Percentiles rank a stretch among this genome's conserved stretches.
phyloP scores from a whole-genome alignment of 495 filamentous ascomycete species.

The Aspergillus homomorphus region DNA sequence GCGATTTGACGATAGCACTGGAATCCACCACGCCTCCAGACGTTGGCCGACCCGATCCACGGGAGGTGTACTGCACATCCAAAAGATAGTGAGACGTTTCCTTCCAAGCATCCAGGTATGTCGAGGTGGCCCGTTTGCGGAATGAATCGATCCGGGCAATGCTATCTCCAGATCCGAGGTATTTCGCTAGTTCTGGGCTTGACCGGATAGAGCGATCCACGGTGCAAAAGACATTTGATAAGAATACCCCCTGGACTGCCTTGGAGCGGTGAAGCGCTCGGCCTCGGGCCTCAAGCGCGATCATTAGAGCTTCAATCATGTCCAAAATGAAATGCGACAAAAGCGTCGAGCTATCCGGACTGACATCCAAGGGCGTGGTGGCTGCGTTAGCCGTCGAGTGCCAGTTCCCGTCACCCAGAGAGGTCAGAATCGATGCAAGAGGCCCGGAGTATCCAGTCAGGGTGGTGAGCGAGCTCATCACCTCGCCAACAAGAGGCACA shows the following conservation, averaged over 20 bases:
- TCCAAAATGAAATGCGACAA: constrained; percentile 83
- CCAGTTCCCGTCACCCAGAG: constrained; percentile 93
- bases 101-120: constrained; percentile 86
- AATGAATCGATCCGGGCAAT: constrained; percentile 70
- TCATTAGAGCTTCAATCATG: constrained; percentile 77
- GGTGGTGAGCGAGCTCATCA: constrained; percentile 80
- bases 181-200: constrained; percentile 66
- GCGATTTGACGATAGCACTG: constrained; percentile 72
- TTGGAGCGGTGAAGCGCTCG: constrained; percentile 73
- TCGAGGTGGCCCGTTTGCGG: constrained; percentile 77
- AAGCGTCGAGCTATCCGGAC: constrained; percentile 85
- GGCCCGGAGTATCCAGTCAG: constrained; percentile 87
- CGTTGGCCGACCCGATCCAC: constrained; percentile 56
- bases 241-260: constrained; percentile 77
- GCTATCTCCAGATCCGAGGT: constrained; percentile 63
- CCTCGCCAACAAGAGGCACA: constrained; percentile 73
- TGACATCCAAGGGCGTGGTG: constrained; percentile 75
- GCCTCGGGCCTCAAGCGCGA: constrained; percentile 71
- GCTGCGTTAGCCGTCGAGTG: constrained; percentile 52
- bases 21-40: constrained; percentile 70
- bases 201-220: constrained; percentile 81
- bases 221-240: constrained; percentile 84
- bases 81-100: constrained; percentile 81
- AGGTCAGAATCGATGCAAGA: constrained; percentile 83
- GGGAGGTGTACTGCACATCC: constrained; percentile 88